Base-by-base conservation (phyloP, 73 alveolate species). In the Uronychia setigera region DNA sequence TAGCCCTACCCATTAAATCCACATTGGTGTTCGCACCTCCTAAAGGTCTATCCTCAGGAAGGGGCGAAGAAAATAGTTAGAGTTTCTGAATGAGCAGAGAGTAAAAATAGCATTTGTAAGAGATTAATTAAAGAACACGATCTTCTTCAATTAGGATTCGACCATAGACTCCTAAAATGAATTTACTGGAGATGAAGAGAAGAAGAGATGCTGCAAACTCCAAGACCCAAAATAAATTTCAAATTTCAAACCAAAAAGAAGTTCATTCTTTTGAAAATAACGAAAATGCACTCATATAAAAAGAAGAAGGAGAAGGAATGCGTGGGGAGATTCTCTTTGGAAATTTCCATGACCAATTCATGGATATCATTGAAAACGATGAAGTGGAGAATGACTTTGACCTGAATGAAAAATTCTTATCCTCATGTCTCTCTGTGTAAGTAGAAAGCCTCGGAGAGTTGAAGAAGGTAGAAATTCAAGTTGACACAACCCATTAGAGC, bases 291-390 rank as follows among this genome's bases (percentile, higher is more conserved):
- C n/a, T n/a, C n/a, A n/a, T n/a, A n/a, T n/a, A n/a, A n/a, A n/a
- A n/a, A n/a, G n/a, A n/a, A n/a, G n/a, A n/a, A n/a, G n/a, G n/a
- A n/a, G n/a, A n/a, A n/a, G n/a, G n/a, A n/a, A n/a, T n/a, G n/a
- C n/a, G n/a, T n/a, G n/a, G n/a, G 19, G 67, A 46, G n/a, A 19
- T 46, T 19, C n/a, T 46, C 19, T 46, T 11, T 19, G 67, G 67
- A 46, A 19, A 46, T 46, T 46, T 46, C 67, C n/a, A 5, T 46
- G 67, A 46, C 67, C n/a, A 5, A 5, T 46, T 46, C 67, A 58
- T 77, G 14, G 91, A 84, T 1, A 77, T 84, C 1, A 33, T 84
- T 30, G 91, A 84, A 32, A 77, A 78, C 34, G 91, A 84, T 0
- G 81, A 78, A 25, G 46, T 84, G 0, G 85, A 31, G 29, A 46